Evolutionary conservation across 2,329 filamentous ascomycete species (phyloP), one percentile per base, ranked within the genome.

Genomic region (Neurospora sp.): DNA sequence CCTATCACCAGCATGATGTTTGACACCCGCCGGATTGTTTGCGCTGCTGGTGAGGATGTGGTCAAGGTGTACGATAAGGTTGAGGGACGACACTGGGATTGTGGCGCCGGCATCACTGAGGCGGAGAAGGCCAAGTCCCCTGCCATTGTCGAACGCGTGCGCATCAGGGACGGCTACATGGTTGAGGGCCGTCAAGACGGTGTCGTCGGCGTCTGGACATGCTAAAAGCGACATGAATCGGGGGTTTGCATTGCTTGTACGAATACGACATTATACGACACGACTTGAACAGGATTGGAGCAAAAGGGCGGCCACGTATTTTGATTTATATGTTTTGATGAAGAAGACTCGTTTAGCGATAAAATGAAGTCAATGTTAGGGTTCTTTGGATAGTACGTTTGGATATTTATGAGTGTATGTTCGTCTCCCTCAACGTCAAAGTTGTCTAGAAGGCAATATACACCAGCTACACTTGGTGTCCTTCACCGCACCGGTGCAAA

Each of bases 51-150:
- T 58, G 96, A 98, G 80, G 90, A 93, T 76, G 93, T 98, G 33
- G 94, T 96, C 75, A 99, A 99, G 82, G 91, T 99, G 71, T 99
- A 98, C 82, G 96, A 99, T 82, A 98, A 98, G 85, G 90, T 93
- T 3, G 96, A 99, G 78, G 93, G 93, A 52, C 85, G 93, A 72
- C 96, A 98, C 80, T 99, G 96, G 96, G 93, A 97, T 79, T 97
- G 94, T 80, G 96, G 96, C 68, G 90, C 93, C 2, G 95, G 94
- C 42, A 88, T 91, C 67, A 86, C 85, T 3, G 90, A 90, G 71
- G 87, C 89, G 23, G 89, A 91, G 68, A 86, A 89, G 70, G 88
- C 86, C 13, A 89, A 87, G 75, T 85, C 83, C 70, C 86, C 90
- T 7, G 86, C 89, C 15, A 85, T 90, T 70, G 90, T 99, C 23